A percentile compares a stretch with the other conserved stretches of the same genome.
These are phyloP conservation scores for Claviceps humidiphila DNA, from an alignment of 2,329 filamentous ascomycete species.

Conservation along the genomic window DNA sequence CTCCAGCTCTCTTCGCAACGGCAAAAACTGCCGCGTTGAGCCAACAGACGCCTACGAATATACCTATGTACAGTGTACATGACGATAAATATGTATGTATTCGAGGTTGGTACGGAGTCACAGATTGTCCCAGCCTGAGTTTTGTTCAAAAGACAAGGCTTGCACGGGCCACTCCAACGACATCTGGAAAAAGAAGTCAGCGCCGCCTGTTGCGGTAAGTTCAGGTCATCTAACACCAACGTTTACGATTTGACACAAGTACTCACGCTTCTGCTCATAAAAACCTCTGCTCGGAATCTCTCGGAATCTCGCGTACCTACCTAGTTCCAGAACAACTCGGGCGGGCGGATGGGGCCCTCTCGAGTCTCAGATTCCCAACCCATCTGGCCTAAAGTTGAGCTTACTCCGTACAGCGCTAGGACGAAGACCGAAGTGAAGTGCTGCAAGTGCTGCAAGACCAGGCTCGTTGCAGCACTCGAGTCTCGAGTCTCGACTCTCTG, in stretches of 20 bases:
- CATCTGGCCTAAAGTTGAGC: neutral
- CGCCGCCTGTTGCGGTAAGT: neutral
- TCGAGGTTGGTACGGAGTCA: neutral
- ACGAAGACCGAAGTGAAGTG: neutral
- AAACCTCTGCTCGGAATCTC: no score
- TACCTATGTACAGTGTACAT: neutral
- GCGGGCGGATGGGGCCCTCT: neutral
- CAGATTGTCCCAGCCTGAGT: neutral
- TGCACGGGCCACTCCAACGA: neutral
- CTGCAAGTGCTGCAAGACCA: neutral
- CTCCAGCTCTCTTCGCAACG: neutral
- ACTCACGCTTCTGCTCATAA: neutral
- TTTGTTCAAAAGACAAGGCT: neutral
- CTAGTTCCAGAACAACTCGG: no score
- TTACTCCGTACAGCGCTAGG: neutral
- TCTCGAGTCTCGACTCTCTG: no score
- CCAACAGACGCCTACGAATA: neutral
- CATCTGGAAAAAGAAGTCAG: neutral
- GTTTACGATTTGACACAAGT: neutral
- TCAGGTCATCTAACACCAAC: neutral
- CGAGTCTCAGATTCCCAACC: neutral
- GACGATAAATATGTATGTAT: neutral
- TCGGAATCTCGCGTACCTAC: no score
- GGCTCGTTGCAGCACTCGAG: neutral
- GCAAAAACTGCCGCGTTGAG: neutral